A percentile compares a stretch with the other conserved stretches of the same genome.
Conservation (phyloP, 73 alveolate species). For the Stentor roeselii region DNA sequence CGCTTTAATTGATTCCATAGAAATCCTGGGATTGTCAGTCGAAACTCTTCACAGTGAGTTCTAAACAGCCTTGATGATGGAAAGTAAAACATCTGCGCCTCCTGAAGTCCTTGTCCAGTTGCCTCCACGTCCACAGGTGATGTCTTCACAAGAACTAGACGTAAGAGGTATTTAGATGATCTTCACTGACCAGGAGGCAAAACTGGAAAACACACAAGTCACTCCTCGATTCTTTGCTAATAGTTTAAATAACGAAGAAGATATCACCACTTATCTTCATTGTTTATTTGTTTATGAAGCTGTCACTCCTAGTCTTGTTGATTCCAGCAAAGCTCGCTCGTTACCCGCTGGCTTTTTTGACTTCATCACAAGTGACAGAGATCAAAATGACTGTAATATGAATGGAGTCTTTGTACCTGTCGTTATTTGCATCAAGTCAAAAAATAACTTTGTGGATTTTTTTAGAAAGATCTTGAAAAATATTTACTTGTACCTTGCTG, state of each 20-base stretch:
- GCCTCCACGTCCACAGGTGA: slow-evolving; percentile 2
- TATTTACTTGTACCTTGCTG: background rate
- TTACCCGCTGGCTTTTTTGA: background rate
- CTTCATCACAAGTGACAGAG: background rate
- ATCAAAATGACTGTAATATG: background rate
- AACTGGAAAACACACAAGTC: background rate
- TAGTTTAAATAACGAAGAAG: background rate
- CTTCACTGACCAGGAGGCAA: slow-evolving; percentile 7
- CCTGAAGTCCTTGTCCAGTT: slow-evolving; percentile 23
- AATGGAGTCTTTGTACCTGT: background rate
- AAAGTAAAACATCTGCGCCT: background rate
- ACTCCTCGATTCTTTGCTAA: background rate
- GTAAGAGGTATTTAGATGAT: slow-evolving; percentile 20
- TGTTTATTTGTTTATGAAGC: background rate
- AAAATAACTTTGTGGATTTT: background rate
- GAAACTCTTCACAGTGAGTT: background rate
- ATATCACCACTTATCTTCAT: background rate
- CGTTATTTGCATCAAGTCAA: slow-evolving; percentile 12
- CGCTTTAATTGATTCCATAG: background rate
- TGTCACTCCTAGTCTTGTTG: background rate
- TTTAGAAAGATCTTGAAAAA: background rate
- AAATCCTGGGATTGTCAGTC: background rate
- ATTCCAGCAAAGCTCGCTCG: background rate
- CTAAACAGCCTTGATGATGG: background rate
- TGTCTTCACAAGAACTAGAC: background rate